Evolutionary conservation across 1,139 yeast genomes (phyloP).

Genomic region (Candida sp.): DNA sequence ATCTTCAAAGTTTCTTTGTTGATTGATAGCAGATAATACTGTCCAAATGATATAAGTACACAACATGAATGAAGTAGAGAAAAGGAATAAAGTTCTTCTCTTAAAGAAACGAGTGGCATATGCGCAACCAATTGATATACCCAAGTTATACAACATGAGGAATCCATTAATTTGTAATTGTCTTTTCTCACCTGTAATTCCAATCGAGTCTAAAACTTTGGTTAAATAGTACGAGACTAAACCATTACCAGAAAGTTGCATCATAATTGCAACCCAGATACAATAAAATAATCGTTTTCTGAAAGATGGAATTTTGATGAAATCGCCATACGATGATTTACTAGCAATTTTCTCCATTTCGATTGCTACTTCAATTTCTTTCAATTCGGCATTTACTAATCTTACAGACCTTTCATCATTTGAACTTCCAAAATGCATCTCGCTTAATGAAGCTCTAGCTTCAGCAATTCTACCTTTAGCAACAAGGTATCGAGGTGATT

Average conservation of each 20-base stretch:
- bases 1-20: constrained; percentile 30
- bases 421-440: constrained; percentile 37
- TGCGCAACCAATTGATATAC: constrained; percentile 29
- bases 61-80: constrained; percentile 33
- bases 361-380: constrained; percentile 41
- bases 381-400: constrained; percentile 42
- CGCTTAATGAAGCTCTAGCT: constrained; percentile 39
- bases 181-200: constrained; percentile 38
- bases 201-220: constrained; percentile 46
- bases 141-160: constrained; percentile 40
- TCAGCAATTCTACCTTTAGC: constrained; percentile 32
- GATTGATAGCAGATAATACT: constrained; percentile 32
- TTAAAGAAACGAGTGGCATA: constrained; percentile 26
- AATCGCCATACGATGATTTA: constrained; percentile 30
- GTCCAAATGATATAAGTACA: constrained; percentile 38
- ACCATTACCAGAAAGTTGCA: constrained; percentile 53
- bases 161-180: constrained; percentile 48
- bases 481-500: constrained; percentile 45
- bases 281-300: constrained; percentile 42
- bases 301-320: constrained; percentile 30
- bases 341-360: constrained; percentile 26
- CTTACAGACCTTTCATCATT: constrained; percentile 24
- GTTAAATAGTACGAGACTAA: constrained; percentile 49
- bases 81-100: constrained; percentile 45
- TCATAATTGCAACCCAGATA: constrained; percentile 29